These are phyloP conservation scores for Bretschneidera sinensis DNA, from an alignment of 345 rosid genomes.

Conservation along the genomic window DNA sequence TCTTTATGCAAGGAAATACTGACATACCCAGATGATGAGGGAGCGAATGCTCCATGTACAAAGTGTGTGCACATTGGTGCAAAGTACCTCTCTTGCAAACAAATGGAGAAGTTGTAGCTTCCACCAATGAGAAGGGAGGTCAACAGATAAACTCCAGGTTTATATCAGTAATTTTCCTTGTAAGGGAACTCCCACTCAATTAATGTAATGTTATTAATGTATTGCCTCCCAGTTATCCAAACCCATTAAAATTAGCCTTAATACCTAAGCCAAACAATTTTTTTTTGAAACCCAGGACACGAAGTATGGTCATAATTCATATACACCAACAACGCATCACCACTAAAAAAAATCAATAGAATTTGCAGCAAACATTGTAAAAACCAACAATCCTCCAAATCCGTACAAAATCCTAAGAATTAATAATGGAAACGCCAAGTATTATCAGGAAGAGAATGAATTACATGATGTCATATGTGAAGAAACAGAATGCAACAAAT, in stretches of 20 bases:
- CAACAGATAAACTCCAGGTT: not conserved
- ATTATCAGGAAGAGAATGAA: not conserved
- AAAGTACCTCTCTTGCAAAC: too few relatives aligned
- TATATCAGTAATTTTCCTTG: not conserved
- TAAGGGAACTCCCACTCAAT: not conserved
- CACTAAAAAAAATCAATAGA: not conserved
- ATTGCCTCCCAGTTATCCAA: not conserved
- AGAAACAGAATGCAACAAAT: constrained; percentile 1
- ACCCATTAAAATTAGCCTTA: not conserved
- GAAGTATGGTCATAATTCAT: not conserved
- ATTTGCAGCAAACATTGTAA: too few relatives aligned
- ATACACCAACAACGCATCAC: not conserved
- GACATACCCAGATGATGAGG: not conserved
- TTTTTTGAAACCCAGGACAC: too few relatives aligned
- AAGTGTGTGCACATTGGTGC: not conserved
- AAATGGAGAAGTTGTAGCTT: too few relatives aligned
- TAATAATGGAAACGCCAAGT: not conserved
- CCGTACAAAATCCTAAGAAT: not conserved
- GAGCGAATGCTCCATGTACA: not conserved
- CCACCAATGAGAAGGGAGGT: too few relatives aligned
- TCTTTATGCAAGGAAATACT: too few relatives aligned
- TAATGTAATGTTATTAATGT: not conserved
- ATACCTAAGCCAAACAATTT: not conserved
- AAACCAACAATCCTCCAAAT: not conserved
- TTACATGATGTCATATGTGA: constrained; percentile 5